Conservation (phyloP, 306 rosid genomes). For the Rosa persica region DNA sequence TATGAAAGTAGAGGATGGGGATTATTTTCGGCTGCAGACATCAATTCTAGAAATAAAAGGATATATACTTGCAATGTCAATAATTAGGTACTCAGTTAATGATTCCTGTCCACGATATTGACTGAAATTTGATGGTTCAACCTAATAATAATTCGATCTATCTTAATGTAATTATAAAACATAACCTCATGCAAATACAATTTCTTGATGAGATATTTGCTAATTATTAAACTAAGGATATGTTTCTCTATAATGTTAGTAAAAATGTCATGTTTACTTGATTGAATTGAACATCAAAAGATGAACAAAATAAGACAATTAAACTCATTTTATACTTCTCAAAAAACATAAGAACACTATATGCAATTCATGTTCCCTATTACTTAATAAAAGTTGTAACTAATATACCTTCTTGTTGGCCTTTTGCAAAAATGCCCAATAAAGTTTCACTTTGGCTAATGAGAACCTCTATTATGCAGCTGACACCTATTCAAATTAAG, state of each 20-base stretch:
- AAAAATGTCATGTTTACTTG: no score
- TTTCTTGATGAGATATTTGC: no score
- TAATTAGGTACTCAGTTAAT: not conserved
- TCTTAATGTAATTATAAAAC: no score
- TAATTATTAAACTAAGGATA: no score
- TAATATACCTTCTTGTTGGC: not conserved
- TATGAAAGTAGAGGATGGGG: not conserved
- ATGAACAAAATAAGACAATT: no score
- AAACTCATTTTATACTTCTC: no score
- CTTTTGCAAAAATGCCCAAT: not conserved
- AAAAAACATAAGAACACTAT: no score
- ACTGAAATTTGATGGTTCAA: not conserved
- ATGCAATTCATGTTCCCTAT: not conserved
- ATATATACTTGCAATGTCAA: not conserved
- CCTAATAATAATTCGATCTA: no score
- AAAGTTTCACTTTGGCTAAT: not conserved
- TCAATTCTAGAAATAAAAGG: not conserved
- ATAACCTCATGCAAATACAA: no score
- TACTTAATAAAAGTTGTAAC: not conserved
- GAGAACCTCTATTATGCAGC: not conserved
- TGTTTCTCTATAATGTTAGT: no score
- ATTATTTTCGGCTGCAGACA: not conserved
- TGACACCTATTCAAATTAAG: not conserved
- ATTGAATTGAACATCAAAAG: no score
- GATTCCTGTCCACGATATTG: not conserved